A percentile compares a stretch with the other conserved stretches of the same genome.
These are phyloP conservation scores for Auricularia sp. DNA, from an alignment of 768 basidiomycete species.

Conservation along the genomic window DNA sequence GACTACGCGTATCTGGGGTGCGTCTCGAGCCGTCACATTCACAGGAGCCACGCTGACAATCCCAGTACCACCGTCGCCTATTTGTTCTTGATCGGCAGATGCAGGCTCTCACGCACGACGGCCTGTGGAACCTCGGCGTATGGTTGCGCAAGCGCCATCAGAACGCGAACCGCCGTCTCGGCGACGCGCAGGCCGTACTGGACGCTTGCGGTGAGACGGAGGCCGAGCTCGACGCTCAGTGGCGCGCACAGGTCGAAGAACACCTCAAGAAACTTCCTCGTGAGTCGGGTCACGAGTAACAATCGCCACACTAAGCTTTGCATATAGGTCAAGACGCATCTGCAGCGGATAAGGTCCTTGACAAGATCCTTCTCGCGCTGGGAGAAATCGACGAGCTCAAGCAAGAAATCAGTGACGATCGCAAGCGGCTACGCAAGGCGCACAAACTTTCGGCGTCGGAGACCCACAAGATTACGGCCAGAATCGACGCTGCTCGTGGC, in stretches of 20 bases:
- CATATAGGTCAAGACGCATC: neutral
- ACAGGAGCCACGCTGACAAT: neutral
- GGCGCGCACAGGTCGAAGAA: neutral
- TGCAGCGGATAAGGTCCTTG: too few species aligned
- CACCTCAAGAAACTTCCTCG: neutral
- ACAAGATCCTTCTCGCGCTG: too few species aligned
- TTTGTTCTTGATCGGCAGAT: neutral
- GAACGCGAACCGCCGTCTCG: neutral
- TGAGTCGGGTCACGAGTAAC: neutral
- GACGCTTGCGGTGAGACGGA: neutral
- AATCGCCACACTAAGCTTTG: too few species aligned
- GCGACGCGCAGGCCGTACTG: too few species aligned
- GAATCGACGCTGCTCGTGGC: neutral
- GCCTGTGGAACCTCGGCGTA: too few species aligned
- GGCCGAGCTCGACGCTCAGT: neutral
- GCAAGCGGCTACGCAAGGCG: too few species aligned
- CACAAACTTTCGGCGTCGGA: too few species aligned
- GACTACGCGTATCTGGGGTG: too few species aligned
- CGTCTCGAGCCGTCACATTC: neutral
- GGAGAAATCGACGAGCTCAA: too few species aligned
- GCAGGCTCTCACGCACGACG: neutral
- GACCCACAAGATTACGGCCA: neutral
- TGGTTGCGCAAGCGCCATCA: neutral
- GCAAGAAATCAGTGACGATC: too few species aligned
- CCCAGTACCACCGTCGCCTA: neutral